Evolutionary conservation across 768 basidiomycete genomes (phyloP).

Genomic region (Lentinula aciculospora): DNA sequence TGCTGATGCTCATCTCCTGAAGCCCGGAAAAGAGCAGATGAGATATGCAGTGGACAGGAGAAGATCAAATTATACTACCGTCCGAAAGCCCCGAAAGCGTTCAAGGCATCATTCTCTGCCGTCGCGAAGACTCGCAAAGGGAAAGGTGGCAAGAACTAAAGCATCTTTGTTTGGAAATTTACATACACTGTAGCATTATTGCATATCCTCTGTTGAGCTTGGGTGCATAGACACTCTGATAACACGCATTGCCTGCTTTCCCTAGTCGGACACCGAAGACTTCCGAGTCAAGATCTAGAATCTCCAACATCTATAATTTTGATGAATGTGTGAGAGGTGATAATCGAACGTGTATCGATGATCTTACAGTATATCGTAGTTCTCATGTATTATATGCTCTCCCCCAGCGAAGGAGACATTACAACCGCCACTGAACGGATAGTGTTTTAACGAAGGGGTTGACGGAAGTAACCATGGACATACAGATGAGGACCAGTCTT

Average conservation of each 20-base stretch:
- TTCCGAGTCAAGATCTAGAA: constrained; percentile 8
- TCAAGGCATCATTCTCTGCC: background rate
- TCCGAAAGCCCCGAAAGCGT: background rate
- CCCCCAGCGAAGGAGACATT: constrained; percentile 41
- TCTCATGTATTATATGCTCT: constrained; percentile 32
- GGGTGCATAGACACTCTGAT: too few species aligned
- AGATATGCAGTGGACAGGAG: background rate
- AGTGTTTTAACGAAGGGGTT: constrained; percentile 4
- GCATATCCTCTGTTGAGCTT: too few species aligned
- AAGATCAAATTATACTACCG: background rate
- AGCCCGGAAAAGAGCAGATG: background rate
- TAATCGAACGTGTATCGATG: background rate
- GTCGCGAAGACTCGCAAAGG: background rate
- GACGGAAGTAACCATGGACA: constrained; percentile 14
- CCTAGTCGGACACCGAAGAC: background rate
- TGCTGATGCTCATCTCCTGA: background rate
- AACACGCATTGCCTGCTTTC: background rate
- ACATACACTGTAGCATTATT: background rate
- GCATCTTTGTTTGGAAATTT: background rate
- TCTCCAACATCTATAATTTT: constrained; percentile 30
- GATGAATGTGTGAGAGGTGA: background rate
- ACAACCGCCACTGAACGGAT: constrained; percentile 29
- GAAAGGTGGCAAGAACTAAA: background rate
- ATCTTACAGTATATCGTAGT: constrained; percentile 48
- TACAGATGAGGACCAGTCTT: constrained; percentile 72